Evolutionary conservation across 352 stramenopile species (phyloP), one percentile per base, ranked within the genome.

Genomic region (Globisporangium perplexum): DNA sequence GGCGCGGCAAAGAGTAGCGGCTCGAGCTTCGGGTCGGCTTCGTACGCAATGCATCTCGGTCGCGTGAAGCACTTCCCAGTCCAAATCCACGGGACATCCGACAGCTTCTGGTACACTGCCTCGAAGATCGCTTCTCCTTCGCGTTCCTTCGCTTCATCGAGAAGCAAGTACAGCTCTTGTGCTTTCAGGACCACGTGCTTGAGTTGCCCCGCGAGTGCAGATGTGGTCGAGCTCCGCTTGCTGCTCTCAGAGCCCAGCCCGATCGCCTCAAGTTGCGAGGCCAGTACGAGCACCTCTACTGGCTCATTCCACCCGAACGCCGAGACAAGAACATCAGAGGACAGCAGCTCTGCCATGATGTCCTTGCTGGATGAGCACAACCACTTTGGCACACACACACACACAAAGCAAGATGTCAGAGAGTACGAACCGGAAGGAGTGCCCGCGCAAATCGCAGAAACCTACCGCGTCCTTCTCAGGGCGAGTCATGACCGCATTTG

Each of bases 61-160:
- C 66, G 69, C 12, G 60, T 66, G 69, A 90, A 90, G 1, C 24
- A 31, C 44, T 73, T 81, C 23, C 79, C 77, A 7, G 79, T 90
- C 79, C 82, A 92, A 26, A 92, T 71, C 82, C 82, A 92, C 10
- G 68, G 39, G 20, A 66, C 55, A 49, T 77, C 66, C 30, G 53
- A 52, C 11, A 92, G 47, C 18, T 68, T 69, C n/a, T 71, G 46
- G 57, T 74, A 66, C 39, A 76, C 50, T 18, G 54, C 22, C 50
- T 61, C 64, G 17, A 59, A 52, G 10, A 43, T 62, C 3, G 20
- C 50, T 5, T 75, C 53, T 59, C 71, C 67, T n/a, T 72, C 60
- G 28, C 30, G 53, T 18, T 65, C 30, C 46, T 62, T 53, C 47
- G 62, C 65, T 41, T 47, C 59, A n/a, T 89, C 76, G 7, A 91